These are phyloP conservation scores for Apiotrichum porosum DNA, from an alignment of 1,284 basidiomycete genomes.

Conservation along the genomic window DNA sequence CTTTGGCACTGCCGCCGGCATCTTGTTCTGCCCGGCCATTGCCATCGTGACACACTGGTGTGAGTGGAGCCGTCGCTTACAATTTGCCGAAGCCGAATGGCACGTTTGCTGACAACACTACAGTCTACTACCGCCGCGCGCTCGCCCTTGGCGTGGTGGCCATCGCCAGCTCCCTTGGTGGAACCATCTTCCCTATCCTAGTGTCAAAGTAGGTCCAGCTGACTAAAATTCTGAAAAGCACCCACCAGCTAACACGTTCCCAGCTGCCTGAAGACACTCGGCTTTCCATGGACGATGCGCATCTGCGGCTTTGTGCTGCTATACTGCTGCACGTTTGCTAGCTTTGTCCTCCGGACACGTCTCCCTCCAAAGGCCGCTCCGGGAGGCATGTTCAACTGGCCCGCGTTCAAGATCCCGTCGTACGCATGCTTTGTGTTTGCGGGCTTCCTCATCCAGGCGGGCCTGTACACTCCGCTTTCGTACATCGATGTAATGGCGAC, in stretches of 20 bases:
- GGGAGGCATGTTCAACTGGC: conserved; percentile 21
- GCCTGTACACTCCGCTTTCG: conserved; percentile 20
- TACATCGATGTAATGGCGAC: conserved; percentile 18
- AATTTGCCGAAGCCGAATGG: too few species aligned
- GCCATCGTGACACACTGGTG: conserved; percentile 55
- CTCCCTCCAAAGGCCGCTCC: conserved; percentile 18
- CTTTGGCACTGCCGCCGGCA: conserved; percentile 31
- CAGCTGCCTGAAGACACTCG: conserved; percentile 9
- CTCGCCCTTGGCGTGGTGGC: conserved; percentile 28
- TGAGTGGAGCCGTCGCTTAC: neutral
- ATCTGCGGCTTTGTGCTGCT: conserved; percentile 18
- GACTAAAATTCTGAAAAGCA: too few species aligned
- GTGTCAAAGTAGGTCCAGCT: conserved; percentile 45
- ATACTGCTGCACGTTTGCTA: conserved; percentile 15
- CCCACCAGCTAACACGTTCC: conserved; percentile 45
- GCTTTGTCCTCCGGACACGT: conserved; percentile 12
- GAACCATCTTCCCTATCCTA: conserved; percentile 53
- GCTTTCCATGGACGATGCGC: conserved; percentile 27
- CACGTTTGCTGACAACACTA: too few species aligned
- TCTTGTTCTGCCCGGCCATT: conserved; percentile 53
- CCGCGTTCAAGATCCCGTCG: conserved; percentile 12
- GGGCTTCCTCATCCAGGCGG: conserved; percentile 14
- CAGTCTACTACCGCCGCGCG: conserved; percentile 17
- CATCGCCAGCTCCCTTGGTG: conserved; percentile 27
- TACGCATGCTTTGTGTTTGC: conserved; percentile 10